Conservation (phyloP, 1,284 basidiomycete genomes). For the Ganoderma resinaceum region DNA sequence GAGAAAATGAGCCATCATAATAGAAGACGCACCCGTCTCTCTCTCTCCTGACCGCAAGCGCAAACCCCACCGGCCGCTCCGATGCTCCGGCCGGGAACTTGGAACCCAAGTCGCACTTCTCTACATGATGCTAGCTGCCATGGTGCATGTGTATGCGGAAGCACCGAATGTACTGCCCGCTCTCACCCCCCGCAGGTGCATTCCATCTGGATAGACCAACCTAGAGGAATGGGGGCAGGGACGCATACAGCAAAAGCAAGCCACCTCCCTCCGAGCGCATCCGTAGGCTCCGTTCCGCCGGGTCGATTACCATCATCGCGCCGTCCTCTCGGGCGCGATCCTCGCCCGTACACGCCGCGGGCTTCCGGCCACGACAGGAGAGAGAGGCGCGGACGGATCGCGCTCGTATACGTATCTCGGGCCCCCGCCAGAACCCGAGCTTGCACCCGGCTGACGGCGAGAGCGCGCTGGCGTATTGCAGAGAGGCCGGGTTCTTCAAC, state of each 20-base stretch:
- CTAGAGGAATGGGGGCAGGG: no score
- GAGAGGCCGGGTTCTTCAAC: no score
- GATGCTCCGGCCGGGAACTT: no score
- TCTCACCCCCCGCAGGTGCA: no score
- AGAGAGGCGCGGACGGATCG: neutral
- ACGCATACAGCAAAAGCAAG: neutral
- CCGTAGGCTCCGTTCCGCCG: neutral
- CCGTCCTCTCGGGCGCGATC: constrained; percentile 2
- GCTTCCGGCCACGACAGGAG: neutral
- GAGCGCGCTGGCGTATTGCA: no score
- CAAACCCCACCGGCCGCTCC: neutral
- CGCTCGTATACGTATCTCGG: neutral
- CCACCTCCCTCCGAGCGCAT: neutral
- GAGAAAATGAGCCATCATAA: neutral
- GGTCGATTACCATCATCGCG: neutral
- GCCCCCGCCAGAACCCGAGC: neutral
- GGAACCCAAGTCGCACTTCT: no score
- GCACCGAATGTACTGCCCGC: no score
- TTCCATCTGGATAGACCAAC: no score
- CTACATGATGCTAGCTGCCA: no score
- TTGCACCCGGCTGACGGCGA: no score
- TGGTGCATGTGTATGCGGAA: neutral
- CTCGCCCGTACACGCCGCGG: neutral
- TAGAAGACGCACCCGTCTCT: neutral
- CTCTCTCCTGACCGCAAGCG: neutral